phyloP scores from a whole-genome alignment of 495 filamentous ascomycete genomes.

The Durotheca rogersii region DNA sequence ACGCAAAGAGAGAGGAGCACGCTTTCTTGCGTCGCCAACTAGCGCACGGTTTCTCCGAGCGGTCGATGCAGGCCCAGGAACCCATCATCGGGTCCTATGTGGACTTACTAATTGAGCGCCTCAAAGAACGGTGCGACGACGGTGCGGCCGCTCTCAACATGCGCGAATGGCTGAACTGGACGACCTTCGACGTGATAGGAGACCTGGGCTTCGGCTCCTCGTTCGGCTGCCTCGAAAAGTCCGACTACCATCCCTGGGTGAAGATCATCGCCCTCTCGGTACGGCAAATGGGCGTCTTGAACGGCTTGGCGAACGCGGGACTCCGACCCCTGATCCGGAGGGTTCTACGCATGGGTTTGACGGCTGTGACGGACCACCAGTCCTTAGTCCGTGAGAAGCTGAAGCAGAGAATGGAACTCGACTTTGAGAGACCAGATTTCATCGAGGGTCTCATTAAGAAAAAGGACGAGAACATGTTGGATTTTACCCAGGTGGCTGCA shows the following conservation, averaged over 20 bases:
- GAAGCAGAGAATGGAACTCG: conserved; percentile 34
- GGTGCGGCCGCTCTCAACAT: conserved; percentile 37
- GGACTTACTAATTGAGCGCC: conserved; percentile 40
- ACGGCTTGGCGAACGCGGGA: conserved; percentile 21
- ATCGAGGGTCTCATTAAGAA: conserved; percentile 43
- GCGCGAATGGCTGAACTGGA: conserved; percentile 49
- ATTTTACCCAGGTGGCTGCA: conserved; percentile 15
- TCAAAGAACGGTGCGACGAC: conserved; percentile 33
- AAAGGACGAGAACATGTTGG: conserved; percentile 36
- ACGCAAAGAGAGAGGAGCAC: conserved; percentile 33
- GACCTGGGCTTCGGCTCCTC: conserved; percentile 54
- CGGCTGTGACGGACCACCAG: conserved; percentile 29
- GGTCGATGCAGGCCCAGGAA: conserved; percentile 40
- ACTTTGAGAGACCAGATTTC: conserved; percentile 39
- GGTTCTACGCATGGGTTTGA: conserved; percentile 1
- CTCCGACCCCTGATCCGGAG: conserved; percentile 10
- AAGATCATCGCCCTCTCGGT: conserved; percentile 38
- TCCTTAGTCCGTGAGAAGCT: conserved; percentile 34
- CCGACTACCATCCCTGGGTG: conserved; percentile 49
- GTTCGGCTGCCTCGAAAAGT: conserved; percentile 49
- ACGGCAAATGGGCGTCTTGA: conserved; percentile 29
- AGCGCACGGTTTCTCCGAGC: conserved; percentile 47
- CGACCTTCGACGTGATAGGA: conserved; percentile 55
- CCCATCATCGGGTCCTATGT: conserved; percentile 36
- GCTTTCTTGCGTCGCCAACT: conserved; percentile 39